These are phyloP conservation scores for Flueggea neowawraea DNA, from an alignment of 441 rosid genomes.

Conservation along the genomic window DNA sequence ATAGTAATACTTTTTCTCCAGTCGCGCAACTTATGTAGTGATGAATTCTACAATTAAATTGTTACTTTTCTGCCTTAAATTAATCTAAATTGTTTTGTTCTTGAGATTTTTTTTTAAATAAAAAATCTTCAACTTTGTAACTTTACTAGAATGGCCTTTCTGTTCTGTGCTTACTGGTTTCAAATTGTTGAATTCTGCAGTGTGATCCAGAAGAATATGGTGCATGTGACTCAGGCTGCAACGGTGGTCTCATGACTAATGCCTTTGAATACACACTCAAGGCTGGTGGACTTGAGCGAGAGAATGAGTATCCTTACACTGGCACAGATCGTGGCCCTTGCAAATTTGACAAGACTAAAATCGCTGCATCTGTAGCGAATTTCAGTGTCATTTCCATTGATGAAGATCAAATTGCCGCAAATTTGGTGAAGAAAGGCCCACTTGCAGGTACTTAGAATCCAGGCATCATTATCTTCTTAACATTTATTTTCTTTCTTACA, in stretches of 20 bases:
- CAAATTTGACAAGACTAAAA: constrained; percentile 74
- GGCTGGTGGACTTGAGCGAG: constrained; percentile 82
- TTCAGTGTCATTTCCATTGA: constrained; percentile 82
- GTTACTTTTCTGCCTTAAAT: too few species aligned
- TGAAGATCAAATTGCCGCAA: constrained; percentile 92
- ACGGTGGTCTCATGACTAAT: constrained; percentile 88
- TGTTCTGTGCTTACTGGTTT: background rate
- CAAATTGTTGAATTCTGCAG: constrained; percentile 22
- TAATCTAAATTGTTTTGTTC: too few species aligned
- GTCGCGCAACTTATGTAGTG: too few species aligned
- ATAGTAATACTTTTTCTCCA: too few species aligned
- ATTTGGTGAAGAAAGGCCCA: constrained; percentile 84
- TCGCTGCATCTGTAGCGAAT: constrained; percentile 78
- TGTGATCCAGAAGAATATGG: constrained; percentile 86
- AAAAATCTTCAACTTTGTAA: too few species aligned
- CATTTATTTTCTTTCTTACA: too few species aligned
- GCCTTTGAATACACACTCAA: constrained; percentile 87
- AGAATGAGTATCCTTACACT: constrained; percentile 88
- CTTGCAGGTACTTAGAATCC: constrained; percentile 48
- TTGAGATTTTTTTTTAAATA: too few species aligned
- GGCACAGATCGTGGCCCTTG: constrained; percentile 64
- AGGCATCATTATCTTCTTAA: background rate
- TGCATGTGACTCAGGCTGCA: constrained; percentile 91
- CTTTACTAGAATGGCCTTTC: background rate
- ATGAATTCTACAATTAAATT: too few species aligned